Evolutionary conservation across 1,139 yeast species (phyloP).

Genomic region (Protomyces pachydermus): DNA sequence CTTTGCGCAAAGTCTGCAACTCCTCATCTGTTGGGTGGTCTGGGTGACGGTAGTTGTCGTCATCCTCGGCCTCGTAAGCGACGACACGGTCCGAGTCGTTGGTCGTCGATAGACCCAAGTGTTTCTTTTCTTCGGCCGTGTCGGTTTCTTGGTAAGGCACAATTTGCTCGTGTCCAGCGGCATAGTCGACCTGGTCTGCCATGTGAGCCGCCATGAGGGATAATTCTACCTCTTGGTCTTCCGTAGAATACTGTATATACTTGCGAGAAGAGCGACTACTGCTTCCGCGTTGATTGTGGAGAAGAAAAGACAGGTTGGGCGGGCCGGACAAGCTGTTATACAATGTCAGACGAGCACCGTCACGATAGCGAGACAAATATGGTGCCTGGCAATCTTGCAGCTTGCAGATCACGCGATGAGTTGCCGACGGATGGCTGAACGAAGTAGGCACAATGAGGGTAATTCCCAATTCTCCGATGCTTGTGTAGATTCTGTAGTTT

Average conservation of each 20-base stretch:
- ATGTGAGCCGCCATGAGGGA: neutral
- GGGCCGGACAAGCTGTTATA: neutral
- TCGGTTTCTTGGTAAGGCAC: neutral
- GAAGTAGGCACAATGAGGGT: too few species aligned
- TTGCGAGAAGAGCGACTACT: neutral
- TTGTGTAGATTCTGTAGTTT: too few species aligned
- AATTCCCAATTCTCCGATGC: too few species aligned
- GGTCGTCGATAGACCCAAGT: neutral
- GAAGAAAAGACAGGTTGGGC: neutral
- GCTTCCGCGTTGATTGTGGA: neutral
- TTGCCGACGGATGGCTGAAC: neutral
- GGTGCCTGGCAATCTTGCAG: neutral
- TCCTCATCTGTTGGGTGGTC: slow-evolving; percentile 45
- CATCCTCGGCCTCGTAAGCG: neutral
- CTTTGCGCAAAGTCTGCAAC: slow-evolving; percentile 44
- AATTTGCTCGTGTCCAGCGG: slow-evolving; percentile 16
- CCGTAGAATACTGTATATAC: neutral
- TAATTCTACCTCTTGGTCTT: neutral
- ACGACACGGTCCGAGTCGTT: neutral
- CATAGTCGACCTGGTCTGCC: slow-evolving; percentile 7
- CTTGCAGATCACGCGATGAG: neutral
- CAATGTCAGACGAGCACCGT: neutral
- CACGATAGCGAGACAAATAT: too few species aligned
- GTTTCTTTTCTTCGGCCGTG: neutral
- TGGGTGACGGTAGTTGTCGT: slow-evolving; percentile 6